These are phyloP conservation scores for Deakozyma indianensis DNA, from an alignment of 805 yeast genomes.

Conservation along the genomic window DNA sequence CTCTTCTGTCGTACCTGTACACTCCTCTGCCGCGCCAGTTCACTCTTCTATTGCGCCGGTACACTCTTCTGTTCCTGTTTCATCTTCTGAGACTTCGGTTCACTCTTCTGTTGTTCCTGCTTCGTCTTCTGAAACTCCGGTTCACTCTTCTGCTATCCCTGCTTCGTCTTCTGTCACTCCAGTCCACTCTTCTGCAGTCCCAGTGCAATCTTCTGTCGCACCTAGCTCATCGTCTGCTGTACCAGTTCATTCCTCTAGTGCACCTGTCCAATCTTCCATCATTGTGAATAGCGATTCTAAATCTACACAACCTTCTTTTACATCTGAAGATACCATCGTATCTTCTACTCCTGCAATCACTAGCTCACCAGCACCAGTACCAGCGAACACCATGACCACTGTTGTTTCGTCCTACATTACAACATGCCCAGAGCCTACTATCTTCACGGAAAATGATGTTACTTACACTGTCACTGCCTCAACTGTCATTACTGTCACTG, in stretches of 20 bases:
- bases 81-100: no score
- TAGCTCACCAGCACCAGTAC: neutral
- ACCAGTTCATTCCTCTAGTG: no score
- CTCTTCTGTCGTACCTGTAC: neutral
- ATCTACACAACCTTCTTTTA: no score
- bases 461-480: conserved; percentile 67
- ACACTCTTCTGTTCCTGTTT: no score
- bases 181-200: neutral
- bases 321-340: neutral
- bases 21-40: neutral
- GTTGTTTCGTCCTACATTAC: conserved; percentile 65
- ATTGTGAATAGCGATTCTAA: no score
- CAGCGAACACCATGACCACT: conserved; percentile 23
- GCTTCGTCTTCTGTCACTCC: neutral
- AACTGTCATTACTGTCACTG: conserved; percentile 73
- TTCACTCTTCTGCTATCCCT: neutral
- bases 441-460: conserved; percentile 44
- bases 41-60: no score
- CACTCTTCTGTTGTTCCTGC: neutral
- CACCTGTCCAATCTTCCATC: no score
- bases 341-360: neutral
- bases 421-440: conserved; percentile 70
- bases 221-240: neutral
- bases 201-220: neutral
- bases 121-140: neutral